Percentiles rank a stretch among this genome's conserved stretches.
These are phyloP conservation scores for Trichophyton simii DNA, from an alignment of 2,329 filamentous ascomycete species.

Conservation along the genomic window DNA sequence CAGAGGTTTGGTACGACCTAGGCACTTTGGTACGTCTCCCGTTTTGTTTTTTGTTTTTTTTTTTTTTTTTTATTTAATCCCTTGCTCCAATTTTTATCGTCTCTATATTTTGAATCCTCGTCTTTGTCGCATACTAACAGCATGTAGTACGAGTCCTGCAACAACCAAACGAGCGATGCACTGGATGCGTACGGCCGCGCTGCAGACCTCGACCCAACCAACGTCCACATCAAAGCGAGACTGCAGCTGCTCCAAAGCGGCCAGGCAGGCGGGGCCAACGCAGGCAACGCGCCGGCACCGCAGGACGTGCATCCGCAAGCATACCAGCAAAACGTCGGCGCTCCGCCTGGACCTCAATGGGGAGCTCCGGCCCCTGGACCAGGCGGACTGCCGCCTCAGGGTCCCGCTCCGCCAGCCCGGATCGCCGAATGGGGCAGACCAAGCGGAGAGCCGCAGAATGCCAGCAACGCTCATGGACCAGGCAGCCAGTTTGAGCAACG, in stretches of 20 bases:
- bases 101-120: slow-evolving; percentile 1
- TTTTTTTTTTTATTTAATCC: slow-evolving; percentile 13
- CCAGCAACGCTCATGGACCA: slow-evolving; percentile 38
- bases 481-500: slow-evolving; percentile 63
- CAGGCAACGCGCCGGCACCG: slow-evolving; percentile 56
- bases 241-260: slow-evolving; percentile 78
- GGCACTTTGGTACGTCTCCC: slow-evolving; percentile 67
- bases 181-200: slow-evolving; percentile 91
- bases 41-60: neutral
- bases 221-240: slow-evolving; percentile 92
- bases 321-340: slow-evolving; percentile 75
- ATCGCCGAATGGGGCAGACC: slow-evolving; percentile 51
- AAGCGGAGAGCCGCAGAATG: slow-evolving; percentile 55
- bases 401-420: slow-evolving; percentile 52
- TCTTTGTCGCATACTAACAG: neutral
- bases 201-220: slow-evolving; percentile 81
- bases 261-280: slow-evolving; percentile 57
- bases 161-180: slow-evolving; percentile 95
- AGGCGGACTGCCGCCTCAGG: slow-evolving; percentile 38
- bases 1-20: slow-evolving; percentile 97
- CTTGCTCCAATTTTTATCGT: slow-evolving; percentile 14
- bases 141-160: slow-evolving; percentile 83
- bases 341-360: slow-evolving; percentile 81
- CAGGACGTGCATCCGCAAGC: slow-evolving; percentile 93
- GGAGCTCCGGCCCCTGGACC: slow-evolving; percentile 51